Evolutionary conservation across 768 basidiomycete species (phyloP), one percentile per base, ranked within the genome.

Genomic region (Pisolithus marmoratus): DNA sequence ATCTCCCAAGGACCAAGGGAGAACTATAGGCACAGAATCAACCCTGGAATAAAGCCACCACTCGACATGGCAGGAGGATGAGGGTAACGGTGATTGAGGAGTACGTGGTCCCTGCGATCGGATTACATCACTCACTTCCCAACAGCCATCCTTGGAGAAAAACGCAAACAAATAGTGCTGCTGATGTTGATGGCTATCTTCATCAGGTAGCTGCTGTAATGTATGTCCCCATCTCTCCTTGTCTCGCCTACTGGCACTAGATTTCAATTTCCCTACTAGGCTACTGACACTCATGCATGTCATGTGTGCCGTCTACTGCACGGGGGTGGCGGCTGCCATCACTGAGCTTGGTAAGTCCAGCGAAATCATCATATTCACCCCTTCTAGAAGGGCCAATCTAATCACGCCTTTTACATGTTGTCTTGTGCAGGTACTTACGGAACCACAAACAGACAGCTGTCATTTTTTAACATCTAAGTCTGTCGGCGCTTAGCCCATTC

Each of bases 281-380:
- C 22, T 41, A 8, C 23, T 54, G n/a, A 46, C 44, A 8, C 34
- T 46, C 11, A 29, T 24, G 11, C 53, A 54, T 19, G n/a, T 46
- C 6, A 4, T 51, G 9, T 51, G 38, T 37, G 23, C 34, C 27
- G 22, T 54, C 43, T 38, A 38, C 31, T 51, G 53, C 50, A 40
- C 37, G n/a, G 51, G 49, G 43, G 29, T 37, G 14, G 12, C 51
- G 53, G 24, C 27, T 11, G 50, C 46, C 11, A 7, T 51, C 11
- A 7, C 50, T 20, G 26, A 27, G 4, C 51, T 29, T 44, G 37
- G 50, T 15, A 3, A 54, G 24, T 41, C 34, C 20, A 20, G 38
- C 9, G 19, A 45, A n/a, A 38, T 50, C 37, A 51, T 40, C 27
- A 54, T 51, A 38, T 54, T 51, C n/a, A 29, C 53, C 20, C 34